Evolutionary conservation across 2,329 filamentous ascomycete genomes (phyloP), one percentile per base, ranked within the genome.

Genomic region (Pyricularia sp.): DNA sequence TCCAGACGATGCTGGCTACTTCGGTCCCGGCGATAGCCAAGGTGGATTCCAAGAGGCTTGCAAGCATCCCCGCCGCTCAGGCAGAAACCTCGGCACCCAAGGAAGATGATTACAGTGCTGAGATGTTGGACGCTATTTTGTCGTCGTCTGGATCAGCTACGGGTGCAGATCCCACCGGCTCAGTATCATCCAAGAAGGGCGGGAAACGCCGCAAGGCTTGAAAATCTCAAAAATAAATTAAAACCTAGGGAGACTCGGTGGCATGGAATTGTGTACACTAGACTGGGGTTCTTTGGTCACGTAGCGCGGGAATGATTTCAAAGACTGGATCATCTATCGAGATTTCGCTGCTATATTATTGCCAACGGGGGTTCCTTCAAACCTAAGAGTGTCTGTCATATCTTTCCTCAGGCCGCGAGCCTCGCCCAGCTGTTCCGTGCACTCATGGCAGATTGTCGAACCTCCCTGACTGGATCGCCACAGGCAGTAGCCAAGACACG

Each of bases 1-100:
- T 95, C 79, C 92, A 95, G 83, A 86, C 89, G 76, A 88, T 92
- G 81, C 82, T 95, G 65, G 91, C 91, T 12, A 85, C 84, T n/a
- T 84, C 85, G 59, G 83, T 94, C 3, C 86, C 88, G 0, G 76
- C 85, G 36, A 84, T 94, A 71, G 91, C 89, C 67, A 83, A 83
- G 73, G 84, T 84, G 36, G 92, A 94, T 74, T 85, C 88, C 55
- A 85, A 86, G 77, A 83, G 84, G 69, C 82, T 83, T n/a, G 68
- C 77, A 2, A 72, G 76, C 58, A 75, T 77, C 3, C 74, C 79
- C 6, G 61, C 69, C 3, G 76, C 79, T 31, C 73, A 81, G 50
- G 71, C 80, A 9, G 77, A 79, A 33, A 78, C 79, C 31, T 79
- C 80, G 10, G 64, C 68, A 23, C 63, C 71, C 5, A 70, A 71